A percentile compares a stretch with the other conserved stretches of the same genome.
Evolutionary conservation across 2,329 filamentous ascomycete genomes (phyloP).

Genomic region (Plenodomus lindquistii): DNA sequence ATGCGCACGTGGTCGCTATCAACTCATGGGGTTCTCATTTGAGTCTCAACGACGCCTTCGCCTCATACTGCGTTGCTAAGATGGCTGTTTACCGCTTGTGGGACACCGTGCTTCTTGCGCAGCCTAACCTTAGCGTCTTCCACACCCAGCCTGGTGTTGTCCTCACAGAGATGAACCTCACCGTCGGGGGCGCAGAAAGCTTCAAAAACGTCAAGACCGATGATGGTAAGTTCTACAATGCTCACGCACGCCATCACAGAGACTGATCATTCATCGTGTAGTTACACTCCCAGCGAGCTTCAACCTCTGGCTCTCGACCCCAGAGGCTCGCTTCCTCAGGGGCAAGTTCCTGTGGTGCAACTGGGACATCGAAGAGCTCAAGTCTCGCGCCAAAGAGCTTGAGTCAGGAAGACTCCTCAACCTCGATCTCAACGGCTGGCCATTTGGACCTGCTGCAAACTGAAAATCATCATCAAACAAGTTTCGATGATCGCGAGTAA

Average conservation of each 20-base stretch:
- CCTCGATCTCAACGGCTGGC: slow-evolving; percentile 23
- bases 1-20: slow-evolving; percentile 20
- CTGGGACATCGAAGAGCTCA: slow-evolving; percentile 42
- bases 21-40: slow-evolving; percentile 22
- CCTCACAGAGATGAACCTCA: slow-evolving; percentile 5
- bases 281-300: slow-evolving; percentile 18
- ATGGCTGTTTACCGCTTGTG: slow-evolving; percentile 42
- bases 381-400: slow-evolving; percentile 30
- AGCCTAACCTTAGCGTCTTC: slow-evolving; percentile 45
- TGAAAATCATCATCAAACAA: background rate
- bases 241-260: slow-evolving; percentile 1
- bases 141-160: slow-evolving; percentile 50
- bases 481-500: too few relatives aligned
- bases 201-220: slow-evolving; percentile 3
- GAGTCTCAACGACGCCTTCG: slow-evolving; percentile 10
- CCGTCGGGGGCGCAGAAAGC: slow-evolving; percentile 1
- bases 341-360: slow-evolving; percentile 27
- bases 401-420: slow-evolving; percentile 26
- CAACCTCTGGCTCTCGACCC: slow-evolving; percentile 37
- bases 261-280: background rate
- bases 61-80: slow-evolving; percentile 44
- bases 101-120: slow-evolving; percentile 42
- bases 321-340: slow-evolving; percentile 21
- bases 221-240: slow-evolving; percentile 1
- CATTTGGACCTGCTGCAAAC: slow-evolving; percentile 4